These are phyloP conservation scores for Themeda triandra DNA, from an alignment of 176 grass and related monocot species.

Conservation along the genomic window DNA sequence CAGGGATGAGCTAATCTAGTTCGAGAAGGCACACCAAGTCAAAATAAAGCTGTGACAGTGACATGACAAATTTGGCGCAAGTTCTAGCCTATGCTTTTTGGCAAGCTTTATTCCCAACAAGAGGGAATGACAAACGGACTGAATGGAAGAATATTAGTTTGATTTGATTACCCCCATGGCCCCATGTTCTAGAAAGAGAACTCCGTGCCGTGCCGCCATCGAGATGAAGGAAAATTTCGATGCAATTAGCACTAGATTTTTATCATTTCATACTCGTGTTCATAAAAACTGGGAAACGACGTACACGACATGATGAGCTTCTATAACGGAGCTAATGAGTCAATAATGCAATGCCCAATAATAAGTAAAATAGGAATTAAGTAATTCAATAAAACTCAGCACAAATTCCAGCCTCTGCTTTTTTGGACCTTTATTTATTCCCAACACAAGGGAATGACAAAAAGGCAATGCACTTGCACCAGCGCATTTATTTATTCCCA, in stretches of 20 bases:
- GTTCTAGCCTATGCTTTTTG: constrained; percentile 6
- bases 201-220: neutral
- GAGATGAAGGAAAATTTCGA: neutral
- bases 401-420: constrained; percentile 1
- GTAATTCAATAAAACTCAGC: neutral
- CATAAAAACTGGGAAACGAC: no score
- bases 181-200: neutral
- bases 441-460: constrained; percentile 13
- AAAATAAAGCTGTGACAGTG: constrained; percentile 23
- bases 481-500: no score
- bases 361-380: no score
- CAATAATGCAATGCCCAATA: no score
- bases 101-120: constrained; percentile 8
- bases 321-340: no score
- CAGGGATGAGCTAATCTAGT: neutral
- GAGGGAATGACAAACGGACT: constrained; percentile 2
- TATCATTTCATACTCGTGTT: no score
- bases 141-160: neutral
- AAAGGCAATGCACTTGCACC: neutral
- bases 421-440: neutral
- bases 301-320: no score
- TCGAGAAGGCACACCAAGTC: neutral
- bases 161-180: neutral
- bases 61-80: constrained; percentile 5
- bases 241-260: neutral